phyloP scores from a whole-genome alignment of 768 basidiomycete genomes.

The Kwoniella sp. region DNA sequence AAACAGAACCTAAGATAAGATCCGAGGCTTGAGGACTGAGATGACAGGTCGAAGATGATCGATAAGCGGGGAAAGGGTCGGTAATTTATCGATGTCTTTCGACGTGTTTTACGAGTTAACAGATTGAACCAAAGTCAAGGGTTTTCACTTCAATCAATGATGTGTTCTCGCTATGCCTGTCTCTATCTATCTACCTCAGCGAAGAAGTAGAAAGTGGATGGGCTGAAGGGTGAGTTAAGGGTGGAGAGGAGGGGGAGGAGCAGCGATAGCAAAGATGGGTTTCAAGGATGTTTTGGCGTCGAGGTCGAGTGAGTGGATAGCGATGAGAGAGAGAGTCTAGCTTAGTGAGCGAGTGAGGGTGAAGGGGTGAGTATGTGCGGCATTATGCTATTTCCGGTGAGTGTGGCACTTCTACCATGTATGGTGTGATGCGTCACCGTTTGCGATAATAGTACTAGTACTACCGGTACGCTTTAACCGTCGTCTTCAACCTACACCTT shows the following conservation, averaged over 20 bases:
- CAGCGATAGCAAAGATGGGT: neutral
- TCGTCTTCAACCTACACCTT: neutral
- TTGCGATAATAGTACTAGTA: too few species aligned
- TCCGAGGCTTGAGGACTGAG: neutral
- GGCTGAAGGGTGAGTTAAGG: conserved; percentile 7
- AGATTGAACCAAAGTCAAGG: neutral
- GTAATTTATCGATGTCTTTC: conserved; percentile 5
- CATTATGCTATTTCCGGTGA: neutral
- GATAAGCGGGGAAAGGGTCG: neutral
- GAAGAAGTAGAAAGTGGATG: conserved; percentile 26
- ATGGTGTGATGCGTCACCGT: conserved; percentile 1
- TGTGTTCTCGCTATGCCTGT: conserved; percentile 3
- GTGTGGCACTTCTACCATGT: neutral
- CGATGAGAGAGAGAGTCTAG: conserved; percentile 6
- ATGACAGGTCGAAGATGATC: neutral
- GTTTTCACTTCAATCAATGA: conserved; percentile 6
- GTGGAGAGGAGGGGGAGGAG: conserved; percentile 8
- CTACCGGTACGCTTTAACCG: neutral
- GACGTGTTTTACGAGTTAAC: conserved; percentile 9
- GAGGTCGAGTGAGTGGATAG: neutral
- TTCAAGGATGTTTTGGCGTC: neutral
- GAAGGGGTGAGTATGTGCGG: neutral
- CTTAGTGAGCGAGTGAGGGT: conserved; percentile 15
- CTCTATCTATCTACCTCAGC: conserved; percentile 20
- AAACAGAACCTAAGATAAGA: neutral